phyloP scores from a whole-genome alignment of 179 eudicot species.

The Dionaea muscipula region DNA sequence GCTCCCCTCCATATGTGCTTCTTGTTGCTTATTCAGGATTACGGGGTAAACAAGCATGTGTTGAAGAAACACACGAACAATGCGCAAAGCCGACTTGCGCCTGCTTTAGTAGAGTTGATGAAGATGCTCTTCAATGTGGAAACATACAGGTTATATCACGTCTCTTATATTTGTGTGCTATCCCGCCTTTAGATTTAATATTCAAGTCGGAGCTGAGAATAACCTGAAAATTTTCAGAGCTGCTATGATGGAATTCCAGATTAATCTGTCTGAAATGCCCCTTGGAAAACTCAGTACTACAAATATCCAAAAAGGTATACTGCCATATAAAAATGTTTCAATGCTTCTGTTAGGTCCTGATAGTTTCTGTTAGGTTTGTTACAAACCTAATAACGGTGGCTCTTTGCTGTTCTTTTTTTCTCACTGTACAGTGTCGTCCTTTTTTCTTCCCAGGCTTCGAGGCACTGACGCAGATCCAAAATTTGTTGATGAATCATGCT shows the following conservation, averaged over 20 bases:
- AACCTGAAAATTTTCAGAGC: slow-evolving; percentile 36
- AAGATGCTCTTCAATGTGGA: slow-evolving; percentile 97
- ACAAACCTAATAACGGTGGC: no score
- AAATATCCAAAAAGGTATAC: slow-evolving; percentile 76
- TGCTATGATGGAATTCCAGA: slow-evolving; percentile 98
- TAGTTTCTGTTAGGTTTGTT: no score
- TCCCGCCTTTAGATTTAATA: no score
- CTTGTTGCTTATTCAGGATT: slow-evolving; percentile 46
- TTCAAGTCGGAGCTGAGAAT: slow-evolving; percentile 1
- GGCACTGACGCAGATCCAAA: slow-evolving; percentile 87
- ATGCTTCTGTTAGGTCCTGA: no score
- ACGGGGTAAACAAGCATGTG: slow-evolving; percentile 68
- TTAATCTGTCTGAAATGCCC: slow-evolving; percentile 98
- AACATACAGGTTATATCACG: slow-evolving; percentile 86
- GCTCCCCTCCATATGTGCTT: not conserved
- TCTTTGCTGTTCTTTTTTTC: no score
- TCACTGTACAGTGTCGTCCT: not conserved
- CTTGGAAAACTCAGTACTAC: slow-evolving; percentile 93
- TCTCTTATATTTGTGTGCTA: no score
- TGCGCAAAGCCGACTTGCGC: slow-evolving; percentile 49
- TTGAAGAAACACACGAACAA: slow-evolving; percentile 44
- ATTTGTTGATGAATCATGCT: slow-evolving; percentile 36
- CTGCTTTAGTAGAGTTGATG: slow-evolving; percentile 68
- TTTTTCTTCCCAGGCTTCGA: slow-evolving; percentile 57
- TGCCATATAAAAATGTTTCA: not conserved